Base-by-base conservation (phyloP, 257 asterid species). In the Jacaranda mimosifolia region DNA sequence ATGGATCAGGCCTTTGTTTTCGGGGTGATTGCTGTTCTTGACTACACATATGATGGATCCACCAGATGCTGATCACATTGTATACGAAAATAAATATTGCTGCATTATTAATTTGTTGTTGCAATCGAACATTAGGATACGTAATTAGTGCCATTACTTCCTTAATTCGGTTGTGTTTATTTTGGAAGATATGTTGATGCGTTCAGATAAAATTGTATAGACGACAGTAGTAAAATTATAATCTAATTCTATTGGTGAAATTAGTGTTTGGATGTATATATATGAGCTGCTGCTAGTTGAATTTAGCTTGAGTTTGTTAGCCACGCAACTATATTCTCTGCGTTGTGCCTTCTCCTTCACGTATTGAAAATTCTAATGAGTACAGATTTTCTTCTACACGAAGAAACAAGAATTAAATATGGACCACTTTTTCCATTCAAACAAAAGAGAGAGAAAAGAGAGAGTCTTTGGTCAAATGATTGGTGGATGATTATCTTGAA, bases 21-120 rank as follows among this genome's bases (percentile, higher is more conserved):
- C 21, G 98, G 98, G 76, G 93, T 94, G 3, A 89, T 94, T 52
- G 92, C 96, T 13, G 87, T 94, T 81, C 97, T 94, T 52, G 98
- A 94, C 70, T 92, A 94, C 85, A 87, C 92, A 62, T 92, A 90
- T 56, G 97, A 87, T 83, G 97, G 98, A 75, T 86, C 96, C 66
- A 91, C 97, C 45, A 81, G 86, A 79, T 94, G 98, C 84, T 92
- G 83, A 78, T 18, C 4, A 48, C n/a, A n/a, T n/a, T 26, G 2
- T 26, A 26, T 26, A 26, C 32, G 2, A 26, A 26, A 26, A 26
- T 26, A 26, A 26, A 26, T 26, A 26, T 26, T 26, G 32, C 32
- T 26, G 32, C 32, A 26, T 26, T 26, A 26, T 26, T 26, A 26
- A 26, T 26, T 26, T 26, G 32, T 26, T 26, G 32, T 26, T 26